Evolutionary conservation across 306 rosid species (phyloP), one percentile per base, ranked within the genome.

Genomic region (Lotus japonicus): DNA sequence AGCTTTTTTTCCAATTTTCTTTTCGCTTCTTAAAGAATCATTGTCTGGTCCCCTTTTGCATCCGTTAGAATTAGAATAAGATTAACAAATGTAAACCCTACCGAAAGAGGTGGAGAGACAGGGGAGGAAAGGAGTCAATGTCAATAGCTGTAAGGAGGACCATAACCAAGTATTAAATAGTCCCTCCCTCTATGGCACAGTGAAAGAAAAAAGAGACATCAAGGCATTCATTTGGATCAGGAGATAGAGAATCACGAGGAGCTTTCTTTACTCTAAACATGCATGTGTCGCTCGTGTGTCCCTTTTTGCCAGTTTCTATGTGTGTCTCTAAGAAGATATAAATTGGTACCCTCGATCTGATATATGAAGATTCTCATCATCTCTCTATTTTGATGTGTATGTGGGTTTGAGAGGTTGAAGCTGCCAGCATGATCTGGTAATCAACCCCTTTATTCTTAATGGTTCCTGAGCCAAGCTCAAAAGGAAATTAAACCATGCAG

Each of bases 341-440:
- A 11, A 4, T 26, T 26, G 33, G 33, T 5, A 26, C 33, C 33
- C 33, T 26, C 33, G 2, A 3, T n/a, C n/a, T n/a, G n/a, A n/a
- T n/a, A n/a, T n/a, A n/a, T n/a, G n/a, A n/a, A n/a, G n/a, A n/a
- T n/a, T n/a, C n/a, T n/a, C n/a, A n/a, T n/a, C n/a, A 1, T 3
- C 23, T 26, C 2, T 1, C 33, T 26, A 26, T 26, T 26, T 26
- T 26, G 8, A 9, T 39, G n/a, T n/a, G n/a, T 39, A 62, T 64
- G 95, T 82, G 84, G 92, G 92, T 82, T 87, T 87, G 97, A 90
- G 97, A 88, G 97, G 65, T 82, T 90, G 90, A 90, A 90, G 97
- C 97, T 90, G 97, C 95, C 97, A 90, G 97, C 97, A 86, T 90
- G 97, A 90, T 90, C 97, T 90, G 95, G 88, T 87, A 78, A 78